Evolutionary conservation across 306 rosid genomes (phyloP), one percentile per base, ranked within the genome.

Genomic region (Glycine tomentella): DNA sequence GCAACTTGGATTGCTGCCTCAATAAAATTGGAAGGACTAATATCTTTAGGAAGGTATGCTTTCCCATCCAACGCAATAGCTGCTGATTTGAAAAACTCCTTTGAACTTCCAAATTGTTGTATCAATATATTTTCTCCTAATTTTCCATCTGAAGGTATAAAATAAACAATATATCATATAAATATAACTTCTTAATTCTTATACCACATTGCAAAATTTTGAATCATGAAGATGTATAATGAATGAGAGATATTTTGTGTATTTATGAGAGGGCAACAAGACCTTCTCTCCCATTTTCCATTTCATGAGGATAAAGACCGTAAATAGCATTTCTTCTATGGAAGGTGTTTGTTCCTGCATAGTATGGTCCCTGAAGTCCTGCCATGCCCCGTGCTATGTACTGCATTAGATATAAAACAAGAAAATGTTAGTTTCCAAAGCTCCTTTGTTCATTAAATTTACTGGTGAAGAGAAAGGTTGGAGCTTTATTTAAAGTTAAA

Each of bases 251-350:
- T 40, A n/a, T n/a, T n/a, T n/a, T 61, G 2, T 53, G 63, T 7
- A 38, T 9, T 12, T 9, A 4, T 3, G 59, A 42, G 20, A 58
- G 17, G 45, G 33, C 1, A 48, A 40, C 10, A 36, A 4, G 38
- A 82, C 88, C 86, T 79, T 86, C 76, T 33, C 7, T 73, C 7
- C 64, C 75, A 67, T 7, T 71, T 69, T 71, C 61, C 0, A 51
- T 17, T 45, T 74, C 62, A 13, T 58, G 3, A 4, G 94, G 91
- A 42, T 50, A 81, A 68, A 85, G 76, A 36, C 92, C 98, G 7
- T 92, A 92, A 4, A 94, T 88, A 42, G 87, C 85, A 59, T 82
- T 89, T 64, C 91, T 85, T 81, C 90, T 87, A 57, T 89, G 93
- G 51, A 92, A 79, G 34, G 91, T 84, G 66, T 87, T 86, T 31